phyloP scores from a whole-genome alignment of 257 asterid genomes.

The Euphrasia confusa region DNA sequence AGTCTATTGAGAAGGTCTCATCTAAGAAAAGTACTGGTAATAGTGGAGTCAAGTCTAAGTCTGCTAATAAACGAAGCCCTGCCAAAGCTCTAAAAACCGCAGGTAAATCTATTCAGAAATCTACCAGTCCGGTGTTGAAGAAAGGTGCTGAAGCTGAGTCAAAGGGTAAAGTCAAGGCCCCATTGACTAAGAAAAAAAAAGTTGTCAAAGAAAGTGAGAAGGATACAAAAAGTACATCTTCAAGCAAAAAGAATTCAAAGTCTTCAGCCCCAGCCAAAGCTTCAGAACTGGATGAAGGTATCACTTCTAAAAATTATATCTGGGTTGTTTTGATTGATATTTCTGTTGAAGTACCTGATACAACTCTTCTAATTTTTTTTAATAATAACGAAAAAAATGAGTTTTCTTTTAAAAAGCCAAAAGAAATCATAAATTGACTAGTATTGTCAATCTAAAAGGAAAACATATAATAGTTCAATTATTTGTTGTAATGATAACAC shows the following conservation, averaged over 20 bases:
- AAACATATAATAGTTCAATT: neutral
- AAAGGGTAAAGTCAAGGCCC: conserved; percentile 34
- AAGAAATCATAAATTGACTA: neutral
- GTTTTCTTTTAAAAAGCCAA: neutral
- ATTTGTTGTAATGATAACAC: too few relatives aligned
- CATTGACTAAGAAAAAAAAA: conserved; percentile 44
- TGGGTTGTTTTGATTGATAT: neutral
- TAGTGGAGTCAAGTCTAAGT: conserved; percentile 37
- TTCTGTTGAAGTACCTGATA: neutral
- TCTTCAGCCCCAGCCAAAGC: conserved; percentile 41
- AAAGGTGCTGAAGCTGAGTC: conserved; percentile 47
- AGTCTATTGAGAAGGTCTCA: conserved; percentile 34
- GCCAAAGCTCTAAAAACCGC: conserved; percentile 40
- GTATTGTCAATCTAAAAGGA: neutral
- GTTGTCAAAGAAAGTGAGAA: conserved; percentile 44
- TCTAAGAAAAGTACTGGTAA: conserved; percentile 39
- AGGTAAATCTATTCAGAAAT: conserved; percentile 29
- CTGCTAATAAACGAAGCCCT: conserved; percentile 39
- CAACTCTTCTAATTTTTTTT: neutral
- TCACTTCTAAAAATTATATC: neutral
- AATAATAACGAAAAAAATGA: neutral
- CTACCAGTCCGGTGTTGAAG: conserved; percentile 46
- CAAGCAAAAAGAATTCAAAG: conserved; percentile 40
- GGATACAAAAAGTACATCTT: conserved; percentile 43
- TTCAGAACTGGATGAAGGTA: conserved; percentile 48